These are phyloP conservation scores for Penicillium aurantiogriseum DNA, from an alignment of 2,329 filamentous ascomycete genomes.

Conservation along the genomic window DNA sequence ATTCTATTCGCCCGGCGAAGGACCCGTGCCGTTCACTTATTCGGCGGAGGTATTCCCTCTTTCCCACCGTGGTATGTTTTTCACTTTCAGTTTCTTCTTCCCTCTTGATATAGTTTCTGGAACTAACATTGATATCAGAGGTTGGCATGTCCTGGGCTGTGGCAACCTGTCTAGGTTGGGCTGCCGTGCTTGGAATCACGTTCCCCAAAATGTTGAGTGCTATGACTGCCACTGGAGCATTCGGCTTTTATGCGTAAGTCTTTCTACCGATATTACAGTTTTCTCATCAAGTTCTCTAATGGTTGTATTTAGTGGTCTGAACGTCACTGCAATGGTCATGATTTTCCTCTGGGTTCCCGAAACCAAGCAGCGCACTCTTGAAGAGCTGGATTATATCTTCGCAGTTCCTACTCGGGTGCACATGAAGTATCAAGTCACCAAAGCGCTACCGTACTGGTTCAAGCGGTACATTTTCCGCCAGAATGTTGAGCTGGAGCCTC, in stretches of 20 bases:
- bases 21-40: conserved; percentile 54
- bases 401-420: conserved; percentile 60
- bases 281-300: conserved; percentile 1
- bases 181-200: conserved; percentile 51
- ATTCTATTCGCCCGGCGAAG: conserved; percentile 65
- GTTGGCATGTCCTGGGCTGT: conserved; percentile 49
- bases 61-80: conserved; percentile 50
- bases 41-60: conserved; percentile 57
- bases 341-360: conserved; percentile 63
- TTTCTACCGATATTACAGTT: not conserved
- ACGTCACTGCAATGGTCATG: conserved; percentile 60
- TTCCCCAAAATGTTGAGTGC: conserved; percentile 50
- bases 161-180: conserved; percentile 50
- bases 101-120: conserved; percentile 6
- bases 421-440: conserved; percentile 57
- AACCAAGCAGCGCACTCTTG: conserved; percentile 54
- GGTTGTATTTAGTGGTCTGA: conserved; percentile 47
- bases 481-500: conserved; percentile 47
- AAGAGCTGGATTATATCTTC: conserved; percentile 59
- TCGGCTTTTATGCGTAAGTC: conserved; percentile 58
- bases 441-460: conserved; percentile 61
- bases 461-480: conserved; percentile 57
- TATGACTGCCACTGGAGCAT: conserved; percentile 55
- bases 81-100: conserved; percentile 5
- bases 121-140: conserved; percentile 37